Percentiles rank a stretch among this genome's conserved stretches.
These are phyloP conservation scores for Ustulina deusta DNA, from an alignment of 2,329 filamentous ascomycete genomes.

Conservation along the genomic window DNA sequence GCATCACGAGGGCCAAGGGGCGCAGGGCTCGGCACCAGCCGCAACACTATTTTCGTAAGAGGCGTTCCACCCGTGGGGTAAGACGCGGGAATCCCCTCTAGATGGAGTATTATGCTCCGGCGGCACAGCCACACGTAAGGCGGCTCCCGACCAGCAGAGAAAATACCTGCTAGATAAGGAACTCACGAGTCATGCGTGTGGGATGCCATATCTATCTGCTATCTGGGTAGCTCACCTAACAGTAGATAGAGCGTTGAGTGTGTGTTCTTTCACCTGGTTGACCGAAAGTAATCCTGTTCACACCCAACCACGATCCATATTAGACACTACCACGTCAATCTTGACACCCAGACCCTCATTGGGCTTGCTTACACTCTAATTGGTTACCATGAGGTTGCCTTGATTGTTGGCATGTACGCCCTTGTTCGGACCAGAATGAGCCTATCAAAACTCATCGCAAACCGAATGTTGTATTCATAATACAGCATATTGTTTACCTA, in stretches of 20 bases:
- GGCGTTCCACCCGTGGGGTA: slow-evolving; percentile 7
- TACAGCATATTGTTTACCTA: neutral
- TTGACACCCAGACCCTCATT: neutral
- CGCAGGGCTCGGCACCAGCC: slow-evolving; percentile 16
- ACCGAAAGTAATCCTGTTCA: slow-evolving; percentile 19
- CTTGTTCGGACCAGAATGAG: neutral
- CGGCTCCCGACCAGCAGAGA: neutral
- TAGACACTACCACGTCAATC: neutral
- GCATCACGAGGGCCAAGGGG: slow-evolving; percentile 26
- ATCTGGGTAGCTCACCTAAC: slow-evolving; percentile 19
- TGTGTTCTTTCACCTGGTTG: slow-evolving; percentile 12
- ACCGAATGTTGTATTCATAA: neutral
- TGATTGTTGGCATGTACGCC: neutral
- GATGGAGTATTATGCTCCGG: slow-evolving; percentile 10
- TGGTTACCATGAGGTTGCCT: neutral
- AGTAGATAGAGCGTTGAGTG: neutral
- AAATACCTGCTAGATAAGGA: neutral
- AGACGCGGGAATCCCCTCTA: slow-evolving; percentile 6
- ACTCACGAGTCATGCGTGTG: neutral
- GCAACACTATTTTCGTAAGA: slow-evolving; percentile 11
- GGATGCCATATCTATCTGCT: neutral
- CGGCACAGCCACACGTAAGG: slow-evolving; percentile 7
- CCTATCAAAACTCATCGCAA: neutral
- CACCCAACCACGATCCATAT: slow-evolving; percentile 24
- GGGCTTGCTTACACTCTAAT: neutral